A percentile compares a stretch with the other conserved stretches of the same genome.
phyloP scores from a whole-genome alignment of 1,139 yeast genomes.

The Sugiyamaella sp. region DNA sequence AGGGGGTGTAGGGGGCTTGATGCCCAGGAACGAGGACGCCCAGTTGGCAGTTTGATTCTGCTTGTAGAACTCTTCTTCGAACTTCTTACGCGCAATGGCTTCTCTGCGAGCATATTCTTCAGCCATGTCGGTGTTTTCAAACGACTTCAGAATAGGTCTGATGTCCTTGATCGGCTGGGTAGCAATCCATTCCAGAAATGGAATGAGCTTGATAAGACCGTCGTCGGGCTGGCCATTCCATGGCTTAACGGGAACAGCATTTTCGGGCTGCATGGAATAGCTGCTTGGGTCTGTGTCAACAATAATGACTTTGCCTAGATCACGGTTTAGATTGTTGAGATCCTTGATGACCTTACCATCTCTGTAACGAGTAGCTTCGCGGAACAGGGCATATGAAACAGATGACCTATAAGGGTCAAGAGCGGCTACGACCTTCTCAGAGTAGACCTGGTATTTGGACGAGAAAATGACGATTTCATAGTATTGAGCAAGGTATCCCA shows the following conservation, averaged over 20 bases:
- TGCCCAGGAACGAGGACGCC: slow-evolving; percentile 66
- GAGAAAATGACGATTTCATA: slow-evolving; percentile 93
- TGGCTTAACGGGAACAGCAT: slow-evolving; percentile 77
- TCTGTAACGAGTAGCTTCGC: slow-evolving; percentile 89
- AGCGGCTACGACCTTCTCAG: slow-evolving; percentile 82
- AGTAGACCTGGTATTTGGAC: slow-evolving; percentile 80
- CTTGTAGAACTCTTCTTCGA: slow-evolving; percentile 68
- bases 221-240: slow-evolving; percentile 90
- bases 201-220: slow-evolving; percentile 74
- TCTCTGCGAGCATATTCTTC: slow-evolving; percentile 84
- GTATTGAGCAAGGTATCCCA: slow-evolving; percentile 91
- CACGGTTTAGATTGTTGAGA: slow-evolving; percentile 86
- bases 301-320: slow-evolving; percentile 74
- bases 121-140: slow-evolving; percentile 59
- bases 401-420: slow-evolving; percentile 93
- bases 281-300: slow-evolving; percentile 78
- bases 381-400: slow-evolving; percentile 81
- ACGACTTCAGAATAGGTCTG: slow-evolving; percentile 81
- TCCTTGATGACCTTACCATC: slow-evolving; percentile 81
- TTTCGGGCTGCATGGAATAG: slow-evolving; percentile 85
- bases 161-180: slow-evolving; percentile 90
- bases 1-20: slow-evolving; percentile 52
- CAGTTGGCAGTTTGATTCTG: slow-evolving; percentile 49
- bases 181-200: slow-evolving; percentile 92
- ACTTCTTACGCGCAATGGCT: slow-evolving; percentile 65